Base-by-base conservation (phyloP, 2,329 filamentous ascomycete species). In the Beauveria brongniartii region DNA sequence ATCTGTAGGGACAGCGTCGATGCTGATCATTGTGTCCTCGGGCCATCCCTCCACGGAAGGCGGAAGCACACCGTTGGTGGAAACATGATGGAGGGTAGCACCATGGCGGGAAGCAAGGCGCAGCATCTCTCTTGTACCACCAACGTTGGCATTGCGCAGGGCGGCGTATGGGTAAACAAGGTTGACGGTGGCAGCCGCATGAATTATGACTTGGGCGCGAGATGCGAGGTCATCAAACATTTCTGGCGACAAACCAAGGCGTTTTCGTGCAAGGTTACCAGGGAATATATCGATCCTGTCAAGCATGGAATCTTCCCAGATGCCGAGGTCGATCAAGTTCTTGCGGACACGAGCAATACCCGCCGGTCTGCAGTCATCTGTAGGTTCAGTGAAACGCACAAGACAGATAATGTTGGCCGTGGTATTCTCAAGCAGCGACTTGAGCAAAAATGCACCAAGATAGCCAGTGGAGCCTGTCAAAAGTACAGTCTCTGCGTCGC, bases 161-260 rank as follows among this genome's bases (percentile, higher is more conserved):
- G 89, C 87, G 47, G 89, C 90, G 65, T 92, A 92, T 0, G 90
- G 89, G 65, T 93, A 92, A 0, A 93, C 88, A 54, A 93, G 77
- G 69, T 91, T 91, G 68, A 93, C 90, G 0, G 86, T 89, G 5
- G 90, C 90, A 28, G 85, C 90, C 41, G 89, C 87, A 69, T 93
- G 90, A 1, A 92, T 79, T 61, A 93, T 87, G 41, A 91, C 89
- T 63, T 92, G 80, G 1, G 90, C 79, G 7, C 85, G 82, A 12
- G 77, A 72, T 1, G 85, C 86, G 8, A 92, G 78, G 30, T 85
- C 79, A 26, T 86, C 80, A 66, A 91, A 92, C 0, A 76, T 78
- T 14, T 87, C 82, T 0, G 82, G 80, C 0, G 85, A 79, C 22
- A 92, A 80, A 57, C 90, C 90, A 18, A 93, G 80, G 1, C 83